Evolutionary conservation across 352 stramenopile genomes (phyloP).

Genomic region (Plasmopara halstedii): DNA sequence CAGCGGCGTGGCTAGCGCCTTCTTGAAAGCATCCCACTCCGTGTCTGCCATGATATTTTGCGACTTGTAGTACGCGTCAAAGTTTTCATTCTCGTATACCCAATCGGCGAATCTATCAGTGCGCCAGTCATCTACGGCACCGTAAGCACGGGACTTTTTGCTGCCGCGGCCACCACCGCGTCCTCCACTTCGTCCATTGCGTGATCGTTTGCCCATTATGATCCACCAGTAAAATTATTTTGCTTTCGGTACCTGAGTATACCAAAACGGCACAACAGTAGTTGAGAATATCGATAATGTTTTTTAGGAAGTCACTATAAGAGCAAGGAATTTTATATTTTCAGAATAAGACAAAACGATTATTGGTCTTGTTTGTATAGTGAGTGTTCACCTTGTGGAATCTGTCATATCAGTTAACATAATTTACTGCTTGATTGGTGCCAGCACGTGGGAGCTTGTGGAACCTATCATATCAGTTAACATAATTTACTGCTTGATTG

Average conservation of each 20-base stretch:
- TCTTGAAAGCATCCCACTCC: slow-evolving; percentile 90
- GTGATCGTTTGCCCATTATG: slow-evolving; percentile 40
- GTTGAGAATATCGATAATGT: neutral
- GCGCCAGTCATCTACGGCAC: slow-evolving; percentile 22
- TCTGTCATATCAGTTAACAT: too few species aligned
- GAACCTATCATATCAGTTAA: too few species aligned
- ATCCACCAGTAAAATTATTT: neutral
- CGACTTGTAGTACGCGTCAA: slow-evolving; percentile 82
- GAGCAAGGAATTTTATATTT: too few species aligned
- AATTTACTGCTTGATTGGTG: too few species aligned
- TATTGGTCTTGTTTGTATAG: too few species aligned
- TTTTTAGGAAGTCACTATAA: too few species aligned
- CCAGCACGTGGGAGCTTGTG: too few species aligned
- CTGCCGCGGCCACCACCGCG: slow-evolving; percentile 20
- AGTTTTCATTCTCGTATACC: slow-evolving; percentile 83
- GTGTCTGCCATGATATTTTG: slow-evolving; percentile 73
- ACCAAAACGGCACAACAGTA: too few species aligned
- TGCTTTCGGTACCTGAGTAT: neutral
- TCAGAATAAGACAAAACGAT: too few species aligned
- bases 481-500: too few species aligned
- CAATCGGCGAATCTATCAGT: slow-evolving; percentile 77
- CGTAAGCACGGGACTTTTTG: slow-evolving; percentile 53
- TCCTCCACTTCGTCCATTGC: slow-evolving; percentile 30
- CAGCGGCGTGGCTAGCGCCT: slow-evolving; percentile 79
- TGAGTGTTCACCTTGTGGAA: too few species aligned